phyloP scores from a whole-genome alignment of 2,329 filamentous ascomycete species.

The Aspergillus puulaauensis region DNA sequence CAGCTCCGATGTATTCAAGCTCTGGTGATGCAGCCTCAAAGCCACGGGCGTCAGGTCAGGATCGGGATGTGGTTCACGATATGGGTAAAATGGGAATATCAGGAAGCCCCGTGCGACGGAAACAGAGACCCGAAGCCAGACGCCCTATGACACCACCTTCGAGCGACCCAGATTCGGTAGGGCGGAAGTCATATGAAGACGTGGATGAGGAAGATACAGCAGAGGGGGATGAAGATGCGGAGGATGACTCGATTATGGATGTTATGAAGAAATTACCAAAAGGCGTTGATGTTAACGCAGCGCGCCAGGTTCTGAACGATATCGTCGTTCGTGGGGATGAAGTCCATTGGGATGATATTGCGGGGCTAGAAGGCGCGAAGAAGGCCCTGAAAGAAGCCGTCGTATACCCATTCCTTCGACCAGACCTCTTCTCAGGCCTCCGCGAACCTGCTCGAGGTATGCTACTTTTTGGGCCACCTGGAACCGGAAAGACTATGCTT shows the following conservation, averaged over 20 bases:
- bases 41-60: constrained; percentile 11
- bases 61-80: constrained; percentile 29
- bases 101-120: constrained; percentile 21
- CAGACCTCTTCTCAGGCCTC: constrained; percentile 92
- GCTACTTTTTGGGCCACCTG: constrained; percentile 92
- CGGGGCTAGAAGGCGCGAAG: constrained; percentile 86
- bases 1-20: constrained; percentile 12
- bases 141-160: constrained; percentile 47
- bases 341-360: constrained; percentile 92
- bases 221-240: constrained; percentile 29
- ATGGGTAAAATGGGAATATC: constrained; percentile 25
- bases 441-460: constrained; percentile 93
- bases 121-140: constrained; percentile 38
- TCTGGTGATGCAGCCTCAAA: constrained; percentile 21
- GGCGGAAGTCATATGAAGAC: constrained; percentile 50
- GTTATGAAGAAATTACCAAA: constrained; percentile 76
- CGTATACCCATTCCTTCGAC: constrained; percentile 92
- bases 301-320: constrained; percentile 91
- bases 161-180: constrained; percentile 40
- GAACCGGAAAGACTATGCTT: constrained; percentile 98
- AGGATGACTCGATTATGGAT: constrained; percentile 60
- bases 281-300: constrained; percentile 77
- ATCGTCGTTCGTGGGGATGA: constrained; percentile 93
- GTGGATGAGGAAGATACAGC: constrained; percentile 46
- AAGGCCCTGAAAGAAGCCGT: constrained; percentile 91